Percentiles rank a stretch among this genome's conserved stretches.
Conservation (phyloP, 2,329 filamentous ascomycete genomes). For the Fusarium sp. region DNA sequence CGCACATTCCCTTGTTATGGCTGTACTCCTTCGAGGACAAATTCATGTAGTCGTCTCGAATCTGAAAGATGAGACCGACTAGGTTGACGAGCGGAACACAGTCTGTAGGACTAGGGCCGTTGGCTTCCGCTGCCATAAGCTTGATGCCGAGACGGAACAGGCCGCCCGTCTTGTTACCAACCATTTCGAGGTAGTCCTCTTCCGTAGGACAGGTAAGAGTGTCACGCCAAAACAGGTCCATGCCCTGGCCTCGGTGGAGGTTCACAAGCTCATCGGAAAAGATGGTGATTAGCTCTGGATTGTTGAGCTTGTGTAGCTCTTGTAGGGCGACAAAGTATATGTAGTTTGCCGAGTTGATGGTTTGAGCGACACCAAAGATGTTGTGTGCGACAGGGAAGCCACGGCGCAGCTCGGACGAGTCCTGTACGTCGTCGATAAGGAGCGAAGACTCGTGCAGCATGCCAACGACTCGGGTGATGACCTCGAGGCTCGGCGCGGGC, state of each 20-base stretch:
- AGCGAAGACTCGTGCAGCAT: constrained; percentile 89
- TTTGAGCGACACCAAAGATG: constrained; percentile 87
- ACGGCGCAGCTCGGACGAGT: constrained; percentile 78
- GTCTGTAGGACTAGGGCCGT: constrained; percentile 60
- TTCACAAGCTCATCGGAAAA: constrained; percentile 87
- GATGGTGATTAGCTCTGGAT: constrained; percentile 72
- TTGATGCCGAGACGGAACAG: constrained; percentile 86
- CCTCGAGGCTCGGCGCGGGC: constrained; percentile 71
- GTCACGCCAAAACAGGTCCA: constrained; percentile 92
- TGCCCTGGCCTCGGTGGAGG: constrained; percentile 86
- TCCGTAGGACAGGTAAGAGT: constrained; percentile 84
- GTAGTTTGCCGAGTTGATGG: constrained; percentile 91
- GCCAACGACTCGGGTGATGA: constrained; percentile 82
- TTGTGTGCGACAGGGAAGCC: constrained; percentile 84
- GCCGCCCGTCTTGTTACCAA: constrained; percentile 88
- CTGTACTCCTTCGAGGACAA: constrained; percentile 79
- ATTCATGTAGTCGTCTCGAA: constrained; percentile 94
- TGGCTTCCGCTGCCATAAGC: constrained; percentile 83
- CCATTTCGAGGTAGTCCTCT: constrained; percentile 94
- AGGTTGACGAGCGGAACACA: constrained; percentile 87
- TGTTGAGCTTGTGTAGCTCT: constrained; percentile 76
- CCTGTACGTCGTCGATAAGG: constrained; percentile 88
- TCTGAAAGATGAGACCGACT: constrained; percentile 88
- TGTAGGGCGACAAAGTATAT: constrained; percentile 84
- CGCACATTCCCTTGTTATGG: constrained; percentile 90